Evolutionary conservation across 2,329 filamentous ascomycete genomes (phyloP).

Genomic region (Fusarium sp.): DNA sequence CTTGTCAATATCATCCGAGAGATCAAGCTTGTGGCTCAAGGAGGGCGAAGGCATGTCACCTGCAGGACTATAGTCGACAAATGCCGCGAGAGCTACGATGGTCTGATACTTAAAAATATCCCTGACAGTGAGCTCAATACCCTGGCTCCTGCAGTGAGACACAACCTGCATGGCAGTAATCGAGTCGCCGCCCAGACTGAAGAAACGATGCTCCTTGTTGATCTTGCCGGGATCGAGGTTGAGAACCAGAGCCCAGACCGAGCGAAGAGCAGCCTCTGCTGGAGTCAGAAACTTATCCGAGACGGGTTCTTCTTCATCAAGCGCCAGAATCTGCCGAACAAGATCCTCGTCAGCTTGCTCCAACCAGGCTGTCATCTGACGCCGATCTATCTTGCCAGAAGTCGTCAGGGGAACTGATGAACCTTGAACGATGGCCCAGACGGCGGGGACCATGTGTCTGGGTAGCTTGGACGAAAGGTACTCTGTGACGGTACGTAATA

Average conservation of each 20-base stretch:
- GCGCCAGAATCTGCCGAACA: background rate
- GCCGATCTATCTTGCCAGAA: background rate
- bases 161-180: background rate
- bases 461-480: background rate
- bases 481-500: background rate
- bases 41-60: background rate
- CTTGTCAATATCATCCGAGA: slow-evolving; percentile 4
- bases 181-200: background rate
- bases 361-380: background rate
- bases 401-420: background rate
- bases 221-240: background rate
- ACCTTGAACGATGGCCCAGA: background rate
- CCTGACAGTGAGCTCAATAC: background rate
- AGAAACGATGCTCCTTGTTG: background rate
- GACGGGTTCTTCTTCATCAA: background rate
- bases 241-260: background rate
- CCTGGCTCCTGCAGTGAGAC: background rate
- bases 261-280: background rate
- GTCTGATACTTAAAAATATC: background rate
- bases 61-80: background rate
- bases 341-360: background rate
- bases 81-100: background rate
- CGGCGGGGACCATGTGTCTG: background rate
- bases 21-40: background rate
- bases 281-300: background rate